phyloP scores from a whole-genome alignment of 306 rosid species.

The Delonix regia region DNA sequence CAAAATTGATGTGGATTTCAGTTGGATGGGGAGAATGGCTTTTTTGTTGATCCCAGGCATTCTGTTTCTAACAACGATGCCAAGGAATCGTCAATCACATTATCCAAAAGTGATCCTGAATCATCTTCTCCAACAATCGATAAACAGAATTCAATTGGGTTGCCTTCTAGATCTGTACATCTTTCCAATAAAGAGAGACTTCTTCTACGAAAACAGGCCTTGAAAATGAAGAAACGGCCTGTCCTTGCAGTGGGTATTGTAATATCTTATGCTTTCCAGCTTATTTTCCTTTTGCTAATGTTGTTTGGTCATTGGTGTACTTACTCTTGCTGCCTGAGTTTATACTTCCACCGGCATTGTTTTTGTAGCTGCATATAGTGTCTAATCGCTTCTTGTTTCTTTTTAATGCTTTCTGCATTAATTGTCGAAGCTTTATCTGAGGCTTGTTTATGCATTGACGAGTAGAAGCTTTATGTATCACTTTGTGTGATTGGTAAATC shows the following conservation, averaged over 20 bases:
- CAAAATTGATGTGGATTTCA: conserved; percentile 50
- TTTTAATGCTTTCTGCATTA: neutral
- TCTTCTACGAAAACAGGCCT: conserved; percentile 81
- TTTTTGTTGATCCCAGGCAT: conserved; percentile 37
- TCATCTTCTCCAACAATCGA: conserved; percentile 38
- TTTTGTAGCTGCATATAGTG: conserved; percentile 17
- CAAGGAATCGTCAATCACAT: conserved; percentile 39
- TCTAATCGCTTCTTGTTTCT: neutral
- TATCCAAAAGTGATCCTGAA: conserved; percentile 40
- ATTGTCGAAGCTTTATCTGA: neutral
- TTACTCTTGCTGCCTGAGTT: conserved; percentile 5
- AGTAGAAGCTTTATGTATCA: neutral
- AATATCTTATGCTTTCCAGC: conserved; percentile 29
- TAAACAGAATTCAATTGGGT: conserved; percentile 34
- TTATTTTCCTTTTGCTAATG: conserved; percentile 13
- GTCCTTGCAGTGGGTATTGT: conserved; percentile 78
- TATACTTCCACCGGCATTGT: neutral
- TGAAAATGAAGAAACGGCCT: conserved; percentile 72
- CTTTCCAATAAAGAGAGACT: conserved; percentile 89
- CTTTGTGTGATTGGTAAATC: conserved; percentile 13
- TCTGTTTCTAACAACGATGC: conserved; percentile 34
- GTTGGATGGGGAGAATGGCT: conserved; percentile 44
- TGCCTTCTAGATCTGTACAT: conserved; percentile 45
- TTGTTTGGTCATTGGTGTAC: conserved; percentile 14
- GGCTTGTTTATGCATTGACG: conserved; percentile 4